Percentiles rank a stretch among this genome's conserved stretches.
Conservation (phyloP, 495 filamentous ascomycete species). For the Penicillium dipodomyicola region DNA sequence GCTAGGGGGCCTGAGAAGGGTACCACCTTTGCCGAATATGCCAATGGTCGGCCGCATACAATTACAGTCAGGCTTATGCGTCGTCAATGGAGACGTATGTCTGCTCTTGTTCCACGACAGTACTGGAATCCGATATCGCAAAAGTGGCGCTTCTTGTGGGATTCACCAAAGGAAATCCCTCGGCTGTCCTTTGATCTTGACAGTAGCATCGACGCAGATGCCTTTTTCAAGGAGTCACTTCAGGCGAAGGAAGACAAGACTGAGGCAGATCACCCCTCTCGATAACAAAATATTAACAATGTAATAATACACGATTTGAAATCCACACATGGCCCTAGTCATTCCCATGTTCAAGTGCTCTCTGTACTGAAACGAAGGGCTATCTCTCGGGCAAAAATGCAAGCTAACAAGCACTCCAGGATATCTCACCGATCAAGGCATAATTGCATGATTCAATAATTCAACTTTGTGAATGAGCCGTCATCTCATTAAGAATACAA, state of each 20-base stretch:
- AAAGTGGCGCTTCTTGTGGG: slow-evolving; percentile 31
- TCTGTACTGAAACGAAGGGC: not conserved
- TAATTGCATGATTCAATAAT: not conserved
- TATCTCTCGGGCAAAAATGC: not conserved
- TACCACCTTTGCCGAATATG: slow-evolving; percentile 32
- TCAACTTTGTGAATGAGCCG: not conserved
- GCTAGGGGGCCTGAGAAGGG: slow-evolving; percentile 35
- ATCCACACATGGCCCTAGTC: not conserved
- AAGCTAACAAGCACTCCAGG: not conserved
- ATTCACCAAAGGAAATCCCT: slow-evolving; percentile 19
- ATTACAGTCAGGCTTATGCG: slow-evolving; percentile 47
- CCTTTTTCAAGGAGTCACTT: slow-evolving; percentile 11
- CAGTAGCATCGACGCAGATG: slow-evolving; percentile 9
- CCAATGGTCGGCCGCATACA: slow-evolving; percentile 36
- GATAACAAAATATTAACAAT: slow-evolving; percentile 1
- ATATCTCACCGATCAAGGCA: not conserved
- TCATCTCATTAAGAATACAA: slow-evolving; percentile 9
- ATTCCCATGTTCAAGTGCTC: not conserved
- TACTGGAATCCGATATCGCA: slow-evolving; percentile 18
- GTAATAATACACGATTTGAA: slow-evolving; percentile 1
- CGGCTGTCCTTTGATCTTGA: slow-evolving; percentile 15
- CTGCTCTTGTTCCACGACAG: slow-evolving; percentile 38
- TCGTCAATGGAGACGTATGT: slow-evolving; percentile 45
- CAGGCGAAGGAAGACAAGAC: not conserved
- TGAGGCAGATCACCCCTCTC: not conserved